A percentile compares a stretch with the other conserved stretches of the same genome.
These are phyloP conservation scores for Daldinia loculata DNA, from an alignment of 495 filamentous ascomycete species.

Conservation along the genomic window DNA sequence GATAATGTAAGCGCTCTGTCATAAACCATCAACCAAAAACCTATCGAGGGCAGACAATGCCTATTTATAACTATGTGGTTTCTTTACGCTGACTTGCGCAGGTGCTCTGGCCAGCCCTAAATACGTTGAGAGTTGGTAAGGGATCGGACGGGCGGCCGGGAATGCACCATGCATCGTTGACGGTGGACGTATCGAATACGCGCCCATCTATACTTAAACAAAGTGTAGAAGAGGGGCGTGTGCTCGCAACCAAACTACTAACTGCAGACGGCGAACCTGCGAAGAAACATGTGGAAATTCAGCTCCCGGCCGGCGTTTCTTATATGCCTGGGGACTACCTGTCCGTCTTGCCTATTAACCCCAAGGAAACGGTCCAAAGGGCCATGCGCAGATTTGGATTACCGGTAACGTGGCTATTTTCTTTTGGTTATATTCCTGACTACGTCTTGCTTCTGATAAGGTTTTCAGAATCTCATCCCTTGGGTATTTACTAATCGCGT, in stretches of 20 bases:
- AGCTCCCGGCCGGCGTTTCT: constrained; percentile 65
- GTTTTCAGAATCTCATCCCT: not conserved
- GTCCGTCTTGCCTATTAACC: constrained; percentile 69
- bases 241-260: constrained; percentile 59
- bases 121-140: constrained; percentile 35
- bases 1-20: constrained; percentile 47
- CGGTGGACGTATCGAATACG: constrained; percentile 60
- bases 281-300: constrained; percentile 68
- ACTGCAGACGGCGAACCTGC: constrained; percentile 60
- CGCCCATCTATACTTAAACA: constrained; percentile 53
- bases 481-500: not conserved
- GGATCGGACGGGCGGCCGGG: constrained; percentile 54
- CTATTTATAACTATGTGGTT: not conserved
- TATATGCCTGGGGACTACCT: constrained; percentile 75
- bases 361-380: constrained; percentile 59
- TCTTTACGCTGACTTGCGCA: constrained; percentile 1
- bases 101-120: constrained; percentile 59
- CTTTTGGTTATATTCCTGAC: not conserved
- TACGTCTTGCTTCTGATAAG: not conserved
- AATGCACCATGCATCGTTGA: constrained; percentile 60
- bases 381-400: constrained; percentile 45
- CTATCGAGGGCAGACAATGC: not conserved
- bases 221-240: constrained; percentile 62
- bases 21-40: not conserved
- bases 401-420: constrained; percentile 23